These are phyloP conservation scores for Dipteronia sinensis DNA, from an alignment of 345 rosid species.

Conservation along the genomic window DNA sequence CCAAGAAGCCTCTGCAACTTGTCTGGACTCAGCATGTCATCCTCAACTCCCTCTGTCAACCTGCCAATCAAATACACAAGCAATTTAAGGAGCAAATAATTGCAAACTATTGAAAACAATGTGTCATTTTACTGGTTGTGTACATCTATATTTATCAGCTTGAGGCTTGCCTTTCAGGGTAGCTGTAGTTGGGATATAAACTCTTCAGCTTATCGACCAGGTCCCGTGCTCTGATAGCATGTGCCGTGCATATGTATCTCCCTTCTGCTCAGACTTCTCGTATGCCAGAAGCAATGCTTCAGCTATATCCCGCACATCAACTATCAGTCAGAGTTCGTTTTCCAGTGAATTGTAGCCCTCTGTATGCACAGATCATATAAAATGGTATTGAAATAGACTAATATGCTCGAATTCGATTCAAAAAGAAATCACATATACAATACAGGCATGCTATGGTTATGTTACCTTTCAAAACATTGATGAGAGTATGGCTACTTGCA, in stretches of 20 bases:
- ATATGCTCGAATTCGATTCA: neutral
- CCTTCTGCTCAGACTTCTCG: constrained; percentile 69
- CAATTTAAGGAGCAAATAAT: neutral
- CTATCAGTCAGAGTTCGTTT: constrained; percentile 30
- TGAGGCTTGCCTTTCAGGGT: constrained; percentile 47
- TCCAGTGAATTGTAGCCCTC: constrained; percentile 43
- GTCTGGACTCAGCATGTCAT: constrained; percentile 34
- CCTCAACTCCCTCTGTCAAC: constrained; percentile 34
- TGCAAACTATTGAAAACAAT: constrained; percentile 24
- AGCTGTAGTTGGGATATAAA: constrained; percentile 47
- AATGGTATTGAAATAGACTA: neutral
- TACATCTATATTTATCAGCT: constrained; percentile 22
- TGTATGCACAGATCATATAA: constrained; percentile 17
- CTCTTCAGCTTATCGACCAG: constrained; percentile 50
- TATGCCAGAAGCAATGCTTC: constrained; percentile 58
- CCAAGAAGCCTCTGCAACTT: constrained; percentile 50
- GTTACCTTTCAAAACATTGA: constrained; percentile 23
- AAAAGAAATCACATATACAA: neutral
- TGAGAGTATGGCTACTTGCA: constrained; percentile 52
- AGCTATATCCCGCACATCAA: constrained; percentile 73
- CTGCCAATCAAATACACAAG: constrained; percentile 28
- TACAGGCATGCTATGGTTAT: no score
- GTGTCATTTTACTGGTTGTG: constrained; percentile 34
- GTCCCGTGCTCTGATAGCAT: constrained; percentile 25
- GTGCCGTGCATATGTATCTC: constrained; percentile 57